phyloP scores from a whole-genome alignment of 345 rosid species.

The Eucalyptus sp. region DNA sequence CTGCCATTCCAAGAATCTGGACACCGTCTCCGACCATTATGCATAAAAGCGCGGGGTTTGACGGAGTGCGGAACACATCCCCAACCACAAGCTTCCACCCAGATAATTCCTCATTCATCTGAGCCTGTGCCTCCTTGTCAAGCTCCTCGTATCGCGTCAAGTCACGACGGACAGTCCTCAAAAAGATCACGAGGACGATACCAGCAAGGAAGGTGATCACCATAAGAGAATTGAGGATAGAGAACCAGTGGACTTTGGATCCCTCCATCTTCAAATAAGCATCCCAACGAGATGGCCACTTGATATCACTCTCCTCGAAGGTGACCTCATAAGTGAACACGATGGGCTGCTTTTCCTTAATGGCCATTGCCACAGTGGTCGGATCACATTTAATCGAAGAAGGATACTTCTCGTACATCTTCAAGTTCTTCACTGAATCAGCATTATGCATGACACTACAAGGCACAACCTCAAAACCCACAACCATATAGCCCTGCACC shows the following conservation, averaged over 20 bases:
- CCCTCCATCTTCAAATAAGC: conserved; percentile 34
- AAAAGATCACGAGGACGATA: conserved; percentile 73
- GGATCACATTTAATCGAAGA: conserved; percentile 70
- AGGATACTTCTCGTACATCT: conserved; percentile 46
- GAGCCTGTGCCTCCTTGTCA: conserved; percentile 86
- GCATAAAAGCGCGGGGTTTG: neutral
- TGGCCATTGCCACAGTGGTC: conserved; percentile 45
- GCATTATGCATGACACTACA: conserved; percentile 55
- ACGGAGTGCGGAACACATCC: conserved; percentile 10
- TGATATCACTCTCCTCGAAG: conserved; percentile 65
- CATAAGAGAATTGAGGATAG: conserved; percentile 62
- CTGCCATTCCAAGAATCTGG: conserved; percentile 11
- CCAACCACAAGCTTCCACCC: conserved; percentile 35
- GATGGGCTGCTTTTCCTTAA: conserved; percentile 63
- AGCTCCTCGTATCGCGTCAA: conserved; percentile 83
- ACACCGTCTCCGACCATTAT: conserved; percentile 13
- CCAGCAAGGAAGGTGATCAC: conserved; percentile 89
- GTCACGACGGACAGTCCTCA: conserved; percentile 84
- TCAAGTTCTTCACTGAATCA: conserved; percentile 38
- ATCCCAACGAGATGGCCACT: conserved; percentile 97
- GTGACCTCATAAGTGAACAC: conserved; percentile 66
- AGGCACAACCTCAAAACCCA: conserved; percentile 83
- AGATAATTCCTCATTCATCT: conserved; percentile 87
- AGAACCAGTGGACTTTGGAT: conserved; percentile 88
- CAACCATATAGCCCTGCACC: conserved; percentile 64